phyloP scores from a whole-genome alignment of 441 rosid genomes.

The Croton setiger region DNA sequence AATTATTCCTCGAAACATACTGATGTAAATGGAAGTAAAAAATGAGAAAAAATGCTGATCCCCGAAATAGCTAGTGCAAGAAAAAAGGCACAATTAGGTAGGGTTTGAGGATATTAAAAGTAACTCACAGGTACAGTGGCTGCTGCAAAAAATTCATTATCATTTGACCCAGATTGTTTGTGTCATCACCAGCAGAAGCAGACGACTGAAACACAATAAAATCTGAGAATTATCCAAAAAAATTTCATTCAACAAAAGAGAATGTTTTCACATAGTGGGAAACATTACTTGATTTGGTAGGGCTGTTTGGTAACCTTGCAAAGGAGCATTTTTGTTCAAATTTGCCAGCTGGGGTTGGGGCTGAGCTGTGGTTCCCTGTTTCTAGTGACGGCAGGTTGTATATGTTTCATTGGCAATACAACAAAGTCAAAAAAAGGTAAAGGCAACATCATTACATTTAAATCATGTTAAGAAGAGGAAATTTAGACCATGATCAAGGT shows the following conservation, averaged over 20 bases:
- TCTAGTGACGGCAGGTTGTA: constrained; percentile 16
- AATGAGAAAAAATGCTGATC: background rate
- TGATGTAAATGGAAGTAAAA: background rate
- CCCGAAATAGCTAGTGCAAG: background rate
- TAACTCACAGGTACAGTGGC: constrained; percentile 64
- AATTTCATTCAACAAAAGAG: background rate
- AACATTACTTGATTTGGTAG: constrained; percentile 56
- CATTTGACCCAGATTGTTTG: constrained; percentile 39
- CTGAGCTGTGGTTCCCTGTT: constrained; percentile 47
- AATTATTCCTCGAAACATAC: background rate
- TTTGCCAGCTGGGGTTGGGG: constrained; percentile 44
- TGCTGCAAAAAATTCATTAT: constrained; percentile 54
- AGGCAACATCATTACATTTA: background rate
- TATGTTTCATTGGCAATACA: constrained; percentile 7
- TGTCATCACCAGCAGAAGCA: constrained; percentile 28
- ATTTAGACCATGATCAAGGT: background rate
- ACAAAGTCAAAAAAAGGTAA: background rate
- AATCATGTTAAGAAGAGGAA: constrained; percentile 2
- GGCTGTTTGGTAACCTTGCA: constrained; percentile 43
- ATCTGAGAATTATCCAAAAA: constrained; percentile 4
- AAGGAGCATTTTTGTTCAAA: constrained; percentile 39
- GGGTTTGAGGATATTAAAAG: constrained; percentile 17
- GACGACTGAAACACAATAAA: constrained; percentile 33
- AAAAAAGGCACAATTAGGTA: background rate
- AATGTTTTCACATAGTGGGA: constrained; percentile 2